Evolutionary conservation across 495 filamentous ascomycete genomes (phyloP).

Genomic region (Pseudomonodictys pantanalensis): DNA sequence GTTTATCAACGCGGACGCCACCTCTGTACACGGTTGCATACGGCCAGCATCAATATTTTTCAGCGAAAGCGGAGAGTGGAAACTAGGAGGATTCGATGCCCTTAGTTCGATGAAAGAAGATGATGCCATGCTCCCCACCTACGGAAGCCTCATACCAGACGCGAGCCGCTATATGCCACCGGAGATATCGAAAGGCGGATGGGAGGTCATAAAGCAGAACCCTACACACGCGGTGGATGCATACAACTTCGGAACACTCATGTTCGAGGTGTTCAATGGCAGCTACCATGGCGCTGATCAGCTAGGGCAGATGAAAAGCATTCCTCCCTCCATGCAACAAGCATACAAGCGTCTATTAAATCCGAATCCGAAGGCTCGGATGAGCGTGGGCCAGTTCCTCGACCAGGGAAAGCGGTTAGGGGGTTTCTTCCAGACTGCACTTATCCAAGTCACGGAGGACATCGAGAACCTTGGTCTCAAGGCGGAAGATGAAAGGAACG

Average conservation of each 20-base stretch:
- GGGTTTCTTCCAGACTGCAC: conserved; percentile 85
- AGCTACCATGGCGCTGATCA: conserved; percentile 68
- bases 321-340: conserved; percentile 82
- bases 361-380: conserved; percentile 79
- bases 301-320: conserved; percentile 75
- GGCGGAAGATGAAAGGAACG: conserved; percentile 74
- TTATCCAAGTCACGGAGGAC: conserved; percentile 87
- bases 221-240: conserved; percentile 81
- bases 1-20: conserved; percentile 92
- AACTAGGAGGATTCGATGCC: conserved; percentile 87
- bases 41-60: conserved; percentile 82
- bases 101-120: conserved; percentile 95
- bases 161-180: conserved; percentile 77
- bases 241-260: conserved; percentile 77
- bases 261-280: conserved; percentile 91
- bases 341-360: conserved; percentile 85
- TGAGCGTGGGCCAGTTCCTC: conserved; percentile 81
- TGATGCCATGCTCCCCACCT: conserved; percentile 84
- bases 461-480: conserved; percentile 91
- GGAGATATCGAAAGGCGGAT: conserved; percentile 79
- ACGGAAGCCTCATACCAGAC: conserved; percentile 82
- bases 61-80: conserved; percentile 97
- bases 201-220: conserved; percentile 81
- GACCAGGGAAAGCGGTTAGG: conserved; percentile 81
- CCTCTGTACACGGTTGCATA: conserved; percentile 83